These are phyloP conservation scores for Orbilia blumenaviensis DNA, from an alignment of 2,329 filamentous ascomycete genomes.

Conservation along the genomic window DNA sequence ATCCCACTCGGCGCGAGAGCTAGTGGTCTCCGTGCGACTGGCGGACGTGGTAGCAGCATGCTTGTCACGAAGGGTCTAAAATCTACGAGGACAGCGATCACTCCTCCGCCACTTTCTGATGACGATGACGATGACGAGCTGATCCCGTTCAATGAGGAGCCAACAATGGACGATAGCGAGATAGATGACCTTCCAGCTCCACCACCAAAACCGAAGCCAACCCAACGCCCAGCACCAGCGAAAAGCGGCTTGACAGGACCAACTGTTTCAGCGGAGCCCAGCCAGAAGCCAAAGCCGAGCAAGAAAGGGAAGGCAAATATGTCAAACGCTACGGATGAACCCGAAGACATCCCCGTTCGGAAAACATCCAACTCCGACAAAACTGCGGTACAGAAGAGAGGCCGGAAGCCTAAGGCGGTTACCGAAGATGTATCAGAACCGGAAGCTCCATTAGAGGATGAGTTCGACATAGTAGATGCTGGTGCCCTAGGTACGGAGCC, in stretches of 20 bases:
- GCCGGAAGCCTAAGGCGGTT: neutral
- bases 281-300: neutral
- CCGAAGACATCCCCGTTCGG: neutral
- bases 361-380: neutral
- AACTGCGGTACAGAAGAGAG: neutral
- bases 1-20: neutral
- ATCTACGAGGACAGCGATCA: neutral
- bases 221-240: neutral
- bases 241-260: neutral
- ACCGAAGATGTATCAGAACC: neutral
- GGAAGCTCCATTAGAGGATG: neutral
- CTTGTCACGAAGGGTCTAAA: slow-evolving; percentile 9
- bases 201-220: neutral
- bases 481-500: slow-evolving; percentile 54
- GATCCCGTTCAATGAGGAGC: neutral
- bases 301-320: neutral
- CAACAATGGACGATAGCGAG: slow-evolving; percentile 21
- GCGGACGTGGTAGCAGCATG: slow-evolving; percentile 15
- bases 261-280: neutral
- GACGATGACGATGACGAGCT: slow-evolving; percentile 1
- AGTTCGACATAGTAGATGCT: neutral
- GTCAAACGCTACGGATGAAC: neutral
- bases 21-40: neutral
- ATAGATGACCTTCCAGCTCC: slow-evolving; percentile 3
- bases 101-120: neutral